Evolutionary conservation across 2,329 filamentous ascomycete species (phyloP), one percentile per base, ranked within the genome.

Genomic region (Cladosporium sp.): DNA sequence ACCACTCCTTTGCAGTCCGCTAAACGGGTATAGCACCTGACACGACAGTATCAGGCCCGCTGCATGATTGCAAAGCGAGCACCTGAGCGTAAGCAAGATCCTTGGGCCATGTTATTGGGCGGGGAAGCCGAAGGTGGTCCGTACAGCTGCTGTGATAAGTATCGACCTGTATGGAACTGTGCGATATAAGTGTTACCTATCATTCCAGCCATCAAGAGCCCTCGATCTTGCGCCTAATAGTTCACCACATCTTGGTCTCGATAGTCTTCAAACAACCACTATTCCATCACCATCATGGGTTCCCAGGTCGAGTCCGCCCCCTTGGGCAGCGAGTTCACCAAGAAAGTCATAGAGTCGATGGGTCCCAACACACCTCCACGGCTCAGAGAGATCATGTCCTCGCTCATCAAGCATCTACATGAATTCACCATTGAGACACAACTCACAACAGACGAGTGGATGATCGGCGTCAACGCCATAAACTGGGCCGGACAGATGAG

Each of bases 401-500:
- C 79, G 32, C 71, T 87, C 25, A 86, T 85, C 67, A 76, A 77
- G 51, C 85, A 88, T 71, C 75, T 87, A 3, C 85, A 88, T 68
- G 85, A 87, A 70, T 88, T 85, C 72, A 84, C 84, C 25, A 80
- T 85, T 65, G 85, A 87, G 71, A 82, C 84, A 57, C 82, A 87
- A 66, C 75, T 88, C 48, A 87, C 85, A 0, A 78, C 86, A 5
- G 85, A 86, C 51, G 56, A 87, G 70, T 87, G 84, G 83, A 84
- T 85, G 81, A 77, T 79, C 0, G 85, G 80, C 28, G 82, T 87
- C 46, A 70, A 85, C 34, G 70, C 86, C 76, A 72, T 89, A 73
- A 89, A 89, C 71, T 83, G 83, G 79, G 85, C 85, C 0, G 87
- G 87, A 28, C 81, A 84, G 70, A 89, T 89, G 86, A 87, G 85